Conservation (phyloP, 495 filamentous ascomycete genomes). For the Podospora didyma region DNA sequence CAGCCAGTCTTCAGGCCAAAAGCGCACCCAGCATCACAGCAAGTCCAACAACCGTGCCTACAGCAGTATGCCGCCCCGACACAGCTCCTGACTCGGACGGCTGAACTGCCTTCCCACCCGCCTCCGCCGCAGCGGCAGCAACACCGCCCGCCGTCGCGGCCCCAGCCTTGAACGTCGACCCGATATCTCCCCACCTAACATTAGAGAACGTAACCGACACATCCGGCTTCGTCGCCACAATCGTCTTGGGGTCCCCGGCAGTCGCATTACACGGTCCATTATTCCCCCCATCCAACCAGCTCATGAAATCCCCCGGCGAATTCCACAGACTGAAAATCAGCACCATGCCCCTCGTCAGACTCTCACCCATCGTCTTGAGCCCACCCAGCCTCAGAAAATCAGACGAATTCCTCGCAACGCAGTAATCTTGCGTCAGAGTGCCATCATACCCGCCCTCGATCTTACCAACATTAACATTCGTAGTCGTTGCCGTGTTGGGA, state of each 20-base stretch:
- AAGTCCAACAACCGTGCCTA: not conserved
- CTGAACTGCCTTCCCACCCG: not conserved
- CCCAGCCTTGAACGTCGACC: slow-evolving; percentile 40
- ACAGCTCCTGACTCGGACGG: not conserved
- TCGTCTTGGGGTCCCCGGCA: slow-evolving; percentile 45
- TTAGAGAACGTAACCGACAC: slow-evolving; percentile 57
- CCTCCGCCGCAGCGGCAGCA: not conserved
- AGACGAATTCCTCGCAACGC: slow-evolving; percentile 50
- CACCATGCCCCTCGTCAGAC: slow-evolving; percentile 60
- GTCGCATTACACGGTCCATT: slow-evolving; percentile 58
- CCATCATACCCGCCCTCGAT: slow-evolving; percentile 36
- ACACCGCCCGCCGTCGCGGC: not conserved
- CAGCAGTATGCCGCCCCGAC: not conserved
- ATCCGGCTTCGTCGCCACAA: slow-evolving; percentile 42
- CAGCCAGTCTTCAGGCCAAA: not conserved
- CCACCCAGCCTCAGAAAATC: slow-evolving; percentile 54
- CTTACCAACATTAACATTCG: slow-evolving; percentile 31
- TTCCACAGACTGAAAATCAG: slow-evolving; percentile 64
- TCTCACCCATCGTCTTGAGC: slow-evolving; percentile 53
- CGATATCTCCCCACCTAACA: slow-evolving; percentile 63
- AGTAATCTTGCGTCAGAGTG: slow-evolving; percentile 55
- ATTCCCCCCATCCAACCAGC: slow-evolving; percentile 55
- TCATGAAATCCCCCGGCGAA: slow-evolving; percentile 55
- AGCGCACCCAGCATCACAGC: slow-evolving; percentile 1
- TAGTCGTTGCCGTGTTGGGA: slow-evolving; percentile 30